Evolutionary conservation across 805 yeast genomes (phyloP).

Genomic region (Sugiyamaella mastotermitis): DNA sequence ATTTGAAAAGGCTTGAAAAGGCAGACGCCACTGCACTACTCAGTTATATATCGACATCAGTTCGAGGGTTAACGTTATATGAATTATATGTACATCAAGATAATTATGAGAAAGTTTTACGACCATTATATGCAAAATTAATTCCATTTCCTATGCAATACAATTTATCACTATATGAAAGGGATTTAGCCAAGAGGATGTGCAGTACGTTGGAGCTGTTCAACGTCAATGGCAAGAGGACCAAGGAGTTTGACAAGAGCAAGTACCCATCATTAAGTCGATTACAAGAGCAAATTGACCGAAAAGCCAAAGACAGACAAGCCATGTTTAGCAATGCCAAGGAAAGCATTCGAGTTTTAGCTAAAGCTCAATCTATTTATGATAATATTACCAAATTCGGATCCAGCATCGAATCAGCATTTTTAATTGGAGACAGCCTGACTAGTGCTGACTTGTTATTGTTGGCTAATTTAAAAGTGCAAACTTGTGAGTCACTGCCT

Average conservation of each 20-base stretch:
- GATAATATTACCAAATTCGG: background rate
- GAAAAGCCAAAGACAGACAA: constrained; percentile 9
- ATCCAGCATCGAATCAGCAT: background rate
- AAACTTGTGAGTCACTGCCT: constrained; percentile 12
- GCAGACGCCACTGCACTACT: constrained; percentile 16
- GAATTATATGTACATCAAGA: constrained; percentile 20
- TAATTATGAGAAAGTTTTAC: constrained; percentile 27
- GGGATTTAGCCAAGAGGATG: constrained; percentile 19
- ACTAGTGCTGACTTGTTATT: constrained; percentile 17
- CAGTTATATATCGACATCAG: constrained; percentile 15
- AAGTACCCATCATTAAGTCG: constrained; percentile 16
- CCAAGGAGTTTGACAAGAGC: constrained; percentile 4
- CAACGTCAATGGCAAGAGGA: constrained; percentile 4
- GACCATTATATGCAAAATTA: constrained; percentile 27
- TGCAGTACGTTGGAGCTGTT: constrained; percentile 14
- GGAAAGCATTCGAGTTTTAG: constrained; percentile 11
- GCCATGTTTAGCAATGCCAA: constrained; percentile 12
- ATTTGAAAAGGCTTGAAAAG: constrained; percentile 12
- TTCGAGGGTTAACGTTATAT: constrained; percentile 19
- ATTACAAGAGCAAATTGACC: constrained; percentile 27
- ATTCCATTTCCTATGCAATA: constrained; percentile 35
- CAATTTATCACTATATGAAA: constrained; percentile 25
- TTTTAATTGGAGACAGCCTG: constrained; percentile 2
- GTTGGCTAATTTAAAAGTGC: constrained; percentile 16
- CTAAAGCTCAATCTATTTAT: constrained; percentile 10